Base-by-base conservation (phyloP, 768 basidiomycete genomes). In the Zangia roseola region DNA sequence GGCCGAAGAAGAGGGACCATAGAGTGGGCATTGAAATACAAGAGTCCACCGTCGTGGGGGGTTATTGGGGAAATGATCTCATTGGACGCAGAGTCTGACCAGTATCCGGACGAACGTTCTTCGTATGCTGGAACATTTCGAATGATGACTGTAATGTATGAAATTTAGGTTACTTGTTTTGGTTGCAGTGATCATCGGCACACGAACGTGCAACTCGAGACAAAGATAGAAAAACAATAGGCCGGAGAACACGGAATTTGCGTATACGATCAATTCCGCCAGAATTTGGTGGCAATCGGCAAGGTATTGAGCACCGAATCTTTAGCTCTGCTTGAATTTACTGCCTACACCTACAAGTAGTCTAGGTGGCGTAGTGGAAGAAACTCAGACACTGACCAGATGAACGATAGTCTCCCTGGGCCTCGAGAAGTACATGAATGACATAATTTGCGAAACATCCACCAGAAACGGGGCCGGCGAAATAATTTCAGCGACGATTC, bases 81-180 rank as follows among this genome's bases (percentile, higher is more conserved):
- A 65, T 57, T 59, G 51, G 62, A 17, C 49, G 42, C 9, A 44
- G 20, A 10, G 19, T 21, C 43, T 19, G 49, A 43, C 59, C 67
- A 59, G 46, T 64, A 33, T 49, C 8, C 13, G 44, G 31, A 62
- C 67, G 65, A 67, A 67, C 68, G 65, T 67, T 67, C 47, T 45
- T 64, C 54, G 41, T 39, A 40, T 17, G 12, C 28, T 2, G 17
- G 33, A 17, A n/a, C 2, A 9, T 31, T 31, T 31, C 7, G 33
- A 26, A 40, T 14, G 24, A 23, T 40, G 23, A 19, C n/a, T 10
- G 51, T 33, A 3, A 31, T 6, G 30, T 19, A 42, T 43, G 23
- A 23, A 37, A 20, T 17, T 31, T 14, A 10, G 16, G 36, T 60
- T 63, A 52, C 64, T 45, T 43, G 38, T 54, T 61, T 66, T 54